Conservation (phyloP, 352 stramenopile genomes). For the Globisporangium middletonii region DNA sequence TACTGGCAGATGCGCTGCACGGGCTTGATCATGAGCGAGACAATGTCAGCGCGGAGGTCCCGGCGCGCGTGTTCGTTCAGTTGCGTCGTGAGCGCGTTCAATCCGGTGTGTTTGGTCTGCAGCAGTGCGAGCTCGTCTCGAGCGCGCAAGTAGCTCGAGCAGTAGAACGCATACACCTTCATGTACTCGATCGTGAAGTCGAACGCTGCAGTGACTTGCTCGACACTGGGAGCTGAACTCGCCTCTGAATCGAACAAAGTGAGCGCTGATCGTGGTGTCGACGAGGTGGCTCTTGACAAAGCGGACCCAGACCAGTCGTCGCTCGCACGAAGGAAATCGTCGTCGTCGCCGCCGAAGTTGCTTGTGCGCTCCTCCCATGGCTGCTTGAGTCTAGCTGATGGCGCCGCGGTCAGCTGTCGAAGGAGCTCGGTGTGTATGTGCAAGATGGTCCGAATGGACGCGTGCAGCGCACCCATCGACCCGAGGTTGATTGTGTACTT, state of each 20-base stretch:
- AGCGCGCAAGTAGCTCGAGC: slow-evolving; percentile 38
- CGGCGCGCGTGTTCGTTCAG: slow-evolving; percentile 5
- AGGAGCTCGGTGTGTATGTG: slow-evolving; percentile 31
- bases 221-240: not conserved
- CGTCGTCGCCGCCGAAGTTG: not conserved
- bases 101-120: slow-evolving; percentile 15
- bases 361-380: not conserved
- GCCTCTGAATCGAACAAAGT: not conserved
- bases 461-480: slow-evolving; percentile 22
- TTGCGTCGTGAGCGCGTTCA: slow-evolving; percentile 12
- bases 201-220: slow-evolving; percentile 25
- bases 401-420: slow-evolving; percentile 2
- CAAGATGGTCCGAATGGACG: slow-evolving; percentile 27
- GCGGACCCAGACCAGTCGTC: not conserved
- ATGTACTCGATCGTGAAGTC: slow-evolving; percentile 48
- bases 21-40: slow-evolving; percentile 64
- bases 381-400: not conserved
- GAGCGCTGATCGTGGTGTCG: not conserved
- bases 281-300: not conserved
- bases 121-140: slow-evolving; percentile 42
- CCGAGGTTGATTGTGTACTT: slow-evolving; percentile 19
- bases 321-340: not conserved
- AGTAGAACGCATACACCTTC: slow-evolving; percentile 71
- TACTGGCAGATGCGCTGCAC: slow-evolving; percentile 71
- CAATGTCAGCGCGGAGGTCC: slow-evolving; percentile 26